phyloP scores from a whole-genome alignment of 2,329 filamentous ascomycete genomes.

The Pezicula carpinea region DNA sequence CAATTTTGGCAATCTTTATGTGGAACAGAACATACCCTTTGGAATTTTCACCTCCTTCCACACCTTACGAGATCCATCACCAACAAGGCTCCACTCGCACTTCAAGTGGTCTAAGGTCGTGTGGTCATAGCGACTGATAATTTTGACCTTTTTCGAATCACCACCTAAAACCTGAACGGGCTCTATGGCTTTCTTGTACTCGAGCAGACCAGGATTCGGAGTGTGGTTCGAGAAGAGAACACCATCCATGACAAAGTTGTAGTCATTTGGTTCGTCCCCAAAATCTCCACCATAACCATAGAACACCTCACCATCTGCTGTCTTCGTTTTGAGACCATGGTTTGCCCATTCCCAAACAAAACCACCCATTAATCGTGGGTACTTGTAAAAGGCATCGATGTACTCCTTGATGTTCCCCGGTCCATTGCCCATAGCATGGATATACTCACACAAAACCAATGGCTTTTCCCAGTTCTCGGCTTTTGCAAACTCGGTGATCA shows the following conservation, averaged over 20 bases:
- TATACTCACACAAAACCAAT: slow-evolving; percentile 34
- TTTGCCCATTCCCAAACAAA: slow-evolving; percentile 44
- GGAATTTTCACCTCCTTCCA: slow-evolving; percentile 36
- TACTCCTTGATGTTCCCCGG: slow-evolving; percentile 54
- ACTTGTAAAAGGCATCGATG: slow-evolving; percentile 46
- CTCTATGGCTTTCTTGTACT: slow-evolving; percentile 37
- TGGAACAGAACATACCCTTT: slow-evolving; percentile 27
- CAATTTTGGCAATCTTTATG: neutral
- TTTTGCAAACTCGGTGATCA: slow-evolving; percentile 27
- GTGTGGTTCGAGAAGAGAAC: slow-evolving; percentile 35
- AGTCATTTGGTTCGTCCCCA: slow-evolving; percentile 38
- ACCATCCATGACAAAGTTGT: slow-evolving; percentile 39
- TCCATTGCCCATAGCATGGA: slow-evolving; percentile 53
- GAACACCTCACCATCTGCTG: slow-evolving; percentile 29
- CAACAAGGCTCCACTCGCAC: slow-evolving; percentile 36
- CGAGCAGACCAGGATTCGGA: slow-evolving; percentile 35
- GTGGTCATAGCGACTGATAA: slow-evolving; percentile 48
- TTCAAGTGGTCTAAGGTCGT: slow-evolving; percentile 44
- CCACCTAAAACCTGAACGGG: slow-evolving; percentile 30
- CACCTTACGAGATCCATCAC: slow-evolving; percentile 8
- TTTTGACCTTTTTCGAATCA: slow-evolving; percentile 15
- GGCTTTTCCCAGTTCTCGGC: slow-evolving; percentile 21
- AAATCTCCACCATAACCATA: slow-evolving; percentile 42
- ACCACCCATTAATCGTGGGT: slow-evolving; percentile 49
- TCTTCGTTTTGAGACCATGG: slow-evolving; percentile 35